A percentile compares a stretch with the other conserved stretches of the same genome.
Evolutionary conservation across 2,329 filamentous ascomycete species (phyloP).

Genomic region (Hypoxylon sp.): DNA sequence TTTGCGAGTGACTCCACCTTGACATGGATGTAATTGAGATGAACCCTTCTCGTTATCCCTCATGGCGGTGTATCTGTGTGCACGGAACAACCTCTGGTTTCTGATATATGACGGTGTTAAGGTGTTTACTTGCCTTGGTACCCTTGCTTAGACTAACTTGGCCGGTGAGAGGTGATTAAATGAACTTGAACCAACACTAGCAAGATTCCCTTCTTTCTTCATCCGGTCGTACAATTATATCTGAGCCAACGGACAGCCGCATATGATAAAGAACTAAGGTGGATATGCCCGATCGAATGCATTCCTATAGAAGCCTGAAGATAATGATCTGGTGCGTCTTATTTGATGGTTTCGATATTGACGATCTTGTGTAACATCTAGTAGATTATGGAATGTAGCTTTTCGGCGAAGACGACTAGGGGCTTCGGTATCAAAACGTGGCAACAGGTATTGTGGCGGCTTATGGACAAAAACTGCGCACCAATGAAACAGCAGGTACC

Average conservation of each 20-base stretch:
- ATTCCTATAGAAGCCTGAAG: neutral
- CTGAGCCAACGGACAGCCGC: neutral
- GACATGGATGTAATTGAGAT: neutral
- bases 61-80: neutral
- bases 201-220: neutral
- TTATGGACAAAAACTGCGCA: conserved; percentile 1
- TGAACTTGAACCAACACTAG: neutral
- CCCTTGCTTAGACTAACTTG: neutral
- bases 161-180: neutral
- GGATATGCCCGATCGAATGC: neutral
- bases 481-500: conserved; percentile 15
- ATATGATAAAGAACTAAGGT: neutral
- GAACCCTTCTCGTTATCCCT: neutral
- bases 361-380: conserved; percentile 2
- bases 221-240: neutral
- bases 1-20: neutral
- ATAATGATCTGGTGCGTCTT: neutral
- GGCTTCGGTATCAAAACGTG: conserved; percentile 13
- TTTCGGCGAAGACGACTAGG: conserved; percentile 11
- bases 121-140: neutral
- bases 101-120: conserved; percentile 1
- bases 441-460: conserved; percentile 9
- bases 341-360: neutral
- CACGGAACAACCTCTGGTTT: neutral
- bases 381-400: neutral